Percentiles rank a stretch among this genome's conserved stretches.
Evolutionary conservation across 768 basidiomycete species (phyloP).

Genomic region (Russula sp.): DNA sequence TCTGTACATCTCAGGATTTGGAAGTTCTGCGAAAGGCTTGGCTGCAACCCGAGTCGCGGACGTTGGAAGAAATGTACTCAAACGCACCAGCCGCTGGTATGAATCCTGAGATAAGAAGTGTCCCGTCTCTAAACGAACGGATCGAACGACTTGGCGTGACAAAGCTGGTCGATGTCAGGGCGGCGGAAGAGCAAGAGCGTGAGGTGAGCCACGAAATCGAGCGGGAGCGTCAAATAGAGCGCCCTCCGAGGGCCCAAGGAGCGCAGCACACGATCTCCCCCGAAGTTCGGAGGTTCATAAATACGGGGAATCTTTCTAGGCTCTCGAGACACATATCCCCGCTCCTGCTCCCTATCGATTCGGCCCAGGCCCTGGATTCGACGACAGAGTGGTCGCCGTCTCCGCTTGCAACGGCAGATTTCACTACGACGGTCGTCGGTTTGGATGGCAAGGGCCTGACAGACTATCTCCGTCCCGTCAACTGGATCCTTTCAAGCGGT

Average conservation of each 20-base stretch:
- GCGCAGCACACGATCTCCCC: neutral
- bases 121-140: constrained; percentile 6
- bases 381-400: neutral
- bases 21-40: neutral
- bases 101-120: neutral
- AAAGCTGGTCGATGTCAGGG: neutral
- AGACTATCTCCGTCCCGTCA: constrained; percentile 16
- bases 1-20: neutral
- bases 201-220: constrained; percentile 17
- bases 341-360: neutral
- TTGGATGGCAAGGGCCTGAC: neutral
- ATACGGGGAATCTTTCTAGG: neutral
- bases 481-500: constrained; percentile 13
- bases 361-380: neutral
- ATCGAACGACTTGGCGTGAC: constrained; percentile 2
- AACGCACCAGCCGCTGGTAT: neutral
- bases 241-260: neutral
- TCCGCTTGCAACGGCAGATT: constrained; percentile 10
- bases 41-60: constrained; percentile 11
- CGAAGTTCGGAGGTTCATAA: constrained; percentile 5
- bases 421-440: neutral
- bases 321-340: neutral
- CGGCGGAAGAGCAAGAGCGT: constrained; percentile 16
- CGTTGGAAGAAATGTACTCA: constrained; percentile 14
- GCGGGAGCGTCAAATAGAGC: constrained; percentile 9